Evolutionary conservation across 2,329 filamentous ascomycete genomes (phyloP).

Genomic region (Neofusicoccum kwambonambiense): DNA sequence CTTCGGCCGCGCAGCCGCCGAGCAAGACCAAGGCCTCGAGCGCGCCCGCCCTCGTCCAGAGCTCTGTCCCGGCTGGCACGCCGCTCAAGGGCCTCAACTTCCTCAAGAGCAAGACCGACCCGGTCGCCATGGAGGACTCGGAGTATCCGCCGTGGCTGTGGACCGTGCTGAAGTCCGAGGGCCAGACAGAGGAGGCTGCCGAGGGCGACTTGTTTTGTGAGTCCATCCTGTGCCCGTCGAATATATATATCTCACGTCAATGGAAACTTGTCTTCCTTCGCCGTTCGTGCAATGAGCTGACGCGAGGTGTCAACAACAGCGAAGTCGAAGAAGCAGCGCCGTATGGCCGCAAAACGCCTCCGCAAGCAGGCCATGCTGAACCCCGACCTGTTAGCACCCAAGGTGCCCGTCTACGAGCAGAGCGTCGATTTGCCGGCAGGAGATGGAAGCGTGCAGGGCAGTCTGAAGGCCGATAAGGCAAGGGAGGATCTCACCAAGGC

Average conservation of each 20-base stretch:
- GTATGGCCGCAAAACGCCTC: conserved; percentile 65
- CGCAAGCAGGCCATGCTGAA: conserved; percentile 64
- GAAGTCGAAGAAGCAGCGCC: conserved; percentile 81
- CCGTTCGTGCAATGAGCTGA: background rate
- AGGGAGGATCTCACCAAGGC: conserved; percentile 66
- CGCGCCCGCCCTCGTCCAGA: conserved; percentile 31
- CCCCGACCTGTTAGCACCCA: conserved; percentile 58
- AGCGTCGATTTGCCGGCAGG: conserved; percentile 67
- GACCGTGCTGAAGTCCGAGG: conserved; percentile 63
- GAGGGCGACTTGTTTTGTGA: conserved; percentile 78
- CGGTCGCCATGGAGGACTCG: conserved; percentile 69
- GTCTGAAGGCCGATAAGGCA: conserved; percentile 47
- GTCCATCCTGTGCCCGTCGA: conserved; percentile 33
- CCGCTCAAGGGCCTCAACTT: conserved; percentile 74
- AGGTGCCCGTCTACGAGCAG: conserved; percentile 75
- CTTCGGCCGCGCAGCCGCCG: conserved; percentile 47
- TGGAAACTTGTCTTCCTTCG: too few species aligned
- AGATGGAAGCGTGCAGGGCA: conserved; percentile 49
- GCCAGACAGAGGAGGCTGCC: conserved; percentile 53
- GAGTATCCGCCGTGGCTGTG: conserved; percentile 83
- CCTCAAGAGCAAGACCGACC: conserved; percentile 69
- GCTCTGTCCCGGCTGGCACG: conserved; percentile 65
- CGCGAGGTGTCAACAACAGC: conserved; percentile 48
- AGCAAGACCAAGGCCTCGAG: conserved; percentile 34
- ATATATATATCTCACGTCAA: too few species aligned